Evolutionary conservation across 495 filamentous ascomycete genomes (phyloP), one percentile per base, ranked within the genome.

Genomic region (Bacidia rubella): DNA sequence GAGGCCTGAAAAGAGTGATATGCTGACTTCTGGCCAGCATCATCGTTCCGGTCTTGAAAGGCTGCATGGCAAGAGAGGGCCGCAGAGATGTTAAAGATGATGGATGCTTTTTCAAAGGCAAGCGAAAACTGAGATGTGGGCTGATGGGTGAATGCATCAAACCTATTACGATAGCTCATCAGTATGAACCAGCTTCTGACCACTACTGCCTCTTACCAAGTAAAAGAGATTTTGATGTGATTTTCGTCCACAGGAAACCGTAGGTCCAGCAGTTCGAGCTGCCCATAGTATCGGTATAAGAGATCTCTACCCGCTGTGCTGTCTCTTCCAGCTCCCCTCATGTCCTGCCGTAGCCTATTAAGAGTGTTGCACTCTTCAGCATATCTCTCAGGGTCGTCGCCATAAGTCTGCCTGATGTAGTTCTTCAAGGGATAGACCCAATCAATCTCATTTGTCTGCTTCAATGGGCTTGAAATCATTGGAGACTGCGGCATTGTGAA

Each of bases 401-500:
- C 89, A 69, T 98, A 96, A 11, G 84, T 90, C 63, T 87, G 75
- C 58, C 87, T 79, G 54, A 98, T 96, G 72, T 97, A 95, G 51
- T 74, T 73, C 76, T 96, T 97, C 59, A 98, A 78, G 51, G 92
- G 93, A 24, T 78, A 74, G 56, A 96, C 77, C 93, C 93, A 98
- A 76, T 98, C 92, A 64, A 97, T 95, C 74, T 98, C 92, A 74
- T 90, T 95, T 56, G 92, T 98, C 66, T 92, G 90, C 83, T 98
- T 96, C 63, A 94, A 73, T 64, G 89, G 89, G 74, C 79, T 81
- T 57, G 85, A 88, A 52, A 96, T 80, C 89, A 96, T 96, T 44
- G 89, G 87, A 63, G 87, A 78, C 70, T 88, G 81, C 67, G 76
- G 74, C 81, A 85, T 85, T 65, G 65, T 77, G 67, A 53, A n/a